A percentile compares a stretch with the other conserved stretches of the same genome.
Conservation (phyloP, 306 rosid genomes). For the Quillaja saponaria region DNA sequence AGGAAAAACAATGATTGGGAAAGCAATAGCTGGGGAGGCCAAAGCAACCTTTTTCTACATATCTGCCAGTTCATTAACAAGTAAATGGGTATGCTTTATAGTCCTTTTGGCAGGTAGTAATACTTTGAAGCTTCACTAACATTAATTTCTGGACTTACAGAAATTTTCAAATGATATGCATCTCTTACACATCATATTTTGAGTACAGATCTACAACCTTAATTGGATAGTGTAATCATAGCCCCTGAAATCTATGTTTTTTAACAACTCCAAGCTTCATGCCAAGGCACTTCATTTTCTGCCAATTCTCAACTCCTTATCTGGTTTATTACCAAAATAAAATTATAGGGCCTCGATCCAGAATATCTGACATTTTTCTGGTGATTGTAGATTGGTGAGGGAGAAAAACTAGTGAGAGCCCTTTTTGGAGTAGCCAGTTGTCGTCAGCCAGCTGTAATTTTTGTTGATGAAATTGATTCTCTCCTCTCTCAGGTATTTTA, state of each 20-base stretch:
- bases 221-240: conserved; percentile 19
- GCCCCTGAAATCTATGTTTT: conserved; percentile 23
- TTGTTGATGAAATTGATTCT: conserved; percentile 97
- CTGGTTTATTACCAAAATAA: conserved; percentile 5
- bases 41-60: conserved; percentile 96
- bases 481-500: conserved; percentile 89
- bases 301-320: conserved; percentile 19
- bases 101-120: conserved; percentile 20
- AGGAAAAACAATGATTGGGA: conserved; percentile 98
- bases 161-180: conserved; percentile 11
- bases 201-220: conserved; percentile 19
- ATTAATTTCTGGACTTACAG: neutral
- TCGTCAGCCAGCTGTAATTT: conserved; percentile 97
- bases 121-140: conserved; percentile 8
- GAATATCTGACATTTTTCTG: conserved; percentile 25
- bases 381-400: conserved; percentile 86
- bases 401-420: conserved; percentile 93
- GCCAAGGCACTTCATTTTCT: conserved; percentile 19
- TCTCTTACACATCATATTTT: conserved; percentile 7
- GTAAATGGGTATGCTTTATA: conserved; percentile 84
- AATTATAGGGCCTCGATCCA: conserved; percentile 15
- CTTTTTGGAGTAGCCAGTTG: conserved; percentile 97
- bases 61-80: conserved; percentile 91
- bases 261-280: conserved; percentile 13
- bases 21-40: conserved; percentile 99